Conservation (phyloP, 257 asterid genomes). For the Nicotiana tomentosiformis region DNA sequence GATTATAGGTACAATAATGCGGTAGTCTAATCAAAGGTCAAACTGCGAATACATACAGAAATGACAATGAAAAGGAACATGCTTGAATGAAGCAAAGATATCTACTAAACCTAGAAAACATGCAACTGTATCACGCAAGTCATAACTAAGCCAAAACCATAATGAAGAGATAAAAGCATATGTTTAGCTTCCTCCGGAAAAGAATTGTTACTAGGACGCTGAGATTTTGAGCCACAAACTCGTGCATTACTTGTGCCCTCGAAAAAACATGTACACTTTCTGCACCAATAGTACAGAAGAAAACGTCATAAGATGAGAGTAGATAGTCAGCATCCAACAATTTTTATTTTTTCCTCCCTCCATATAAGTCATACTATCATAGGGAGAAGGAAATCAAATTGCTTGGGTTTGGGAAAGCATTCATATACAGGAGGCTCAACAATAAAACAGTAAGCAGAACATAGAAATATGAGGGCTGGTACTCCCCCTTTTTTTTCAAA, state of each 20-base stretch:
- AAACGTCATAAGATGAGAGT: not conserved
- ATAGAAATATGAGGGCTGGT: too few species aligned
- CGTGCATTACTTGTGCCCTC: conserved; percentile 61
- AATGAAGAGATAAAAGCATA: not conserved
- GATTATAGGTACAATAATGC: not conserved
- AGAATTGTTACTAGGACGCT: not conserved
- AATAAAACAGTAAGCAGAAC: too few species aligned
- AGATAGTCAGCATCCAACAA: not conserved
- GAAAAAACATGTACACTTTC: conserved; percentile 80
- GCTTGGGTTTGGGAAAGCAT: not conserved
- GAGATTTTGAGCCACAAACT: not conserved
- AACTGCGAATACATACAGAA: conserved; percentile 4
- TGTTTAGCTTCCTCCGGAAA: not conserved
- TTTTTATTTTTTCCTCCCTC: not conserved
- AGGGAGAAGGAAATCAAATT: not conserved
- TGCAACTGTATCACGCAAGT: not conserved
- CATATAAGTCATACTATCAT: not conserved
- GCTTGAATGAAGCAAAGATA: not conserved
- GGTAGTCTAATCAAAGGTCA: not conserved
- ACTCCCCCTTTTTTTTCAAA: not conserved
- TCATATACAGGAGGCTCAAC: too few species aligned
- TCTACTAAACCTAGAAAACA: not conserved
- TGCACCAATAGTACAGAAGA: conserved; percentile 28
- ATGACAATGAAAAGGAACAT: not conserved
- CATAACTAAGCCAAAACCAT: not conserved